Evolutionary conservation across 2,329 filamentous ascomycete species (phyloP).

Genomic region (Decorospora gaudefroyi): DNA sequence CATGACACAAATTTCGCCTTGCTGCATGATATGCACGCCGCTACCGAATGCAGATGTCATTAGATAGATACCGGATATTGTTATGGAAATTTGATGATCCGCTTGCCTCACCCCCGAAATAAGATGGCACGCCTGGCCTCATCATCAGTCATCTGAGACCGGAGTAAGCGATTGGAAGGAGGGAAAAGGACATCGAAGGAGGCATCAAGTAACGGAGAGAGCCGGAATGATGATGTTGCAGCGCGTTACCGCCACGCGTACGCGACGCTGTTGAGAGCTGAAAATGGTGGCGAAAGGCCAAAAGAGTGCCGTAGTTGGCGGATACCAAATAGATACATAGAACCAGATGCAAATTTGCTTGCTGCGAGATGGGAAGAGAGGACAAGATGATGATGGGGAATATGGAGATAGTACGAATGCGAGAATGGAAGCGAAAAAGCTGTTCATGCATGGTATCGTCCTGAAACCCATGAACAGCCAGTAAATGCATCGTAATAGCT

Average conservation of each 20-base stretch:
- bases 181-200: not conserved
- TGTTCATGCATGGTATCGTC: slow-evolving; percentile 9
- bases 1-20: not conserved
- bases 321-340: slow-evolving; percentile 12
- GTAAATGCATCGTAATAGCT: slow-evolving; percentile 2
- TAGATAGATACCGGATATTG: not conserved
- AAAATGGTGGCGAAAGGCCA: slow-evolving; percentile 1
- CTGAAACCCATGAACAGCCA: slow-evolving; percentile 1
- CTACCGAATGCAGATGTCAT: not conserved
- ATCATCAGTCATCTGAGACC: slow-evolving; percentile 19
- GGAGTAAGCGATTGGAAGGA: slow-evolving; percentile 5
- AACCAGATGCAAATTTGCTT: not conserved
- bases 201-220: too few relatives aligned
- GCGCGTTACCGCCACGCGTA: not conserved
- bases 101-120: too few relatives aligned
- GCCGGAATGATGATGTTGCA: too few relatives aligned
- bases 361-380: not conserved
- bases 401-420: not conserved
- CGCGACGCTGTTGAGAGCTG: not conserved
- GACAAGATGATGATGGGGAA: not conserved
- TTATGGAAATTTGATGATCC: too few relatives aligned
- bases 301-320: not conserved
- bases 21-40: not conserved
- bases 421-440: slow-evolving; percentile 1
- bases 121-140: not conserved